Evolutionary conservation across 139 green algal species (phyloP), one percentile per base, ranked within the genome.

Genomic region (Chlamydomonas schloesseri): DNA sequence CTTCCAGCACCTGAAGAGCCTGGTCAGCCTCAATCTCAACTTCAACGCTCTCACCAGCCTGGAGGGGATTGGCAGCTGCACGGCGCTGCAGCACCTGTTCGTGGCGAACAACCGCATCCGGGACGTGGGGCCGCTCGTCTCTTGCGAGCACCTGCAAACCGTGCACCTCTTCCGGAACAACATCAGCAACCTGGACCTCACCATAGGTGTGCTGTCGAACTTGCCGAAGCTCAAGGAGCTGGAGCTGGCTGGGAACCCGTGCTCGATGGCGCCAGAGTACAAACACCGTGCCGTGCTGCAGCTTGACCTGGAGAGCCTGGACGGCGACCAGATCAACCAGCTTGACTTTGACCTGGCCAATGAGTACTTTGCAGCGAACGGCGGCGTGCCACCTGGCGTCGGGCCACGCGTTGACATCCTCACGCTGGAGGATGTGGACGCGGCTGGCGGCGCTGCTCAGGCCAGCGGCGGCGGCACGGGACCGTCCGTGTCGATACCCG

Each of bases 21-120:
- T 91, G 3, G 57, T 77, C 64, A 89, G 83, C 53, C 72, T 91
- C 18, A 91, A 91, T 64, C 28, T 91, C 1, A 91, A 91, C 71
- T 84, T 65, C 77, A 91, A 91, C 72, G 55, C 65, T 8, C 79
- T 91, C 23, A 81, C 77, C 26, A 88, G 74, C 65, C 71, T 91
- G 31, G 71, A 88, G n/a, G 88, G 88, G 21, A 55, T 89, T 15
- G n/a, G 85, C 46, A 3, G 17, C 20, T 91, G 83, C 83, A 53
- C n/a, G 0, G 57, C 34, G 24, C 83, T 91, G 42, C 88, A 88
- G 78, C 83, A 91, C 64, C 46, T 91, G 24, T 89, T 89, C 53
- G 78, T 83, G 37, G 64, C 62, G 1, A 88, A 76, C 83, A 91
- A 91, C 79, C 77, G 64, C 0, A 21, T 89, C 28, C 76, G 76